Conservation (phyloP, 352 stramenopile species). For the Phytophthora tubulina region DNA sequence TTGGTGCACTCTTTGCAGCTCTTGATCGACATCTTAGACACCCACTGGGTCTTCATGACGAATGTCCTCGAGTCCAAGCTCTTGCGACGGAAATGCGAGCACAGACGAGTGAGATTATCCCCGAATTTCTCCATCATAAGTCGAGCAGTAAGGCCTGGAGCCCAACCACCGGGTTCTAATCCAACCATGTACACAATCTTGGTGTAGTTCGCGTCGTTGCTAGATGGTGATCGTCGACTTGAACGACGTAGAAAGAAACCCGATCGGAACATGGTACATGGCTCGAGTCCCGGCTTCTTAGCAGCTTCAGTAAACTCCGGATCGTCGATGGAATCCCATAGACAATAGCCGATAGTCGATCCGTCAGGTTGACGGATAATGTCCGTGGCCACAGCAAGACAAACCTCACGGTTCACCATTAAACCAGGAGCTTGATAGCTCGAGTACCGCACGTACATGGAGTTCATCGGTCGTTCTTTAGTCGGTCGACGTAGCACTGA, state of each 20-base stretch:
- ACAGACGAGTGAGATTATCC: slow-evolving; percentile 49
- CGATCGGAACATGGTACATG: slow-evolving; percentile 57
- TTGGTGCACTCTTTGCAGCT: slow-evolving; percentile 49
- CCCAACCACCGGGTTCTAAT: slow-evolving; percentile 45
- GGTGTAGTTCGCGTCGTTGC: slow-evolving; percentile 31
- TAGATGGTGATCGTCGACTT: slow-evolving; percentile 18
- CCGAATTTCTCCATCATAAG: slow-evolving; percentile 61
- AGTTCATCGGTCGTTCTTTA: slow-evolving; percentile 46
- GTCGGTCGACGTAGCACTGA: slow-evolving; percentile 52
- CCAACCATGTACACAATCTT: slow-evolving; percentile 75
- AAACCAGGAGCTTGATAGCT: slow-evolving; percentile 47
- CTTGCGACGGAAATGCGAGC: slow-evolving; percentile 58
- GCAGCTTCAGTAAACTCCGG: slow-evolving; percentile 32
- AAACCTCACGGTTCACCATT: slow-evolving; percentile 52
- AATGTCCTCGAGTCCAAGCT: slow-evolving; percentile 59
- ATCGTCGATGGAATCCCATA: slow-evolving; percentile 69
- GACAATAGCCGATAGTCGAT: slow-evolving; percentile 65
- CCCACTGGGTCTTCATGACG: slow-evolving; percentile 57
- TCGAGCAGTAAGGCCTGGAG: slow-evolving; percentile 44
- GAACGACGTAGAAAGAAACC: slow-evolving; percentile 57
- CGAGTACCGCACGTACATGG: slow-evolving; percentile 46
- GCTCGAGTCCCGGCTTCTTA: slow-evolving; percentile 31
- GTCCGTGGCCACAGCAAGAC: slow-evolving; percentile 47
- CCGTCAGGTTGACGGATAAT: slow-evolving; percentile 47
- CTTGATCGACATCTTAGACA: slow-evolving; percentile 39